Base-by-base conservation (phyloP, 768 basidiomycete genomes). In the Podaxis sp. region DNA sequence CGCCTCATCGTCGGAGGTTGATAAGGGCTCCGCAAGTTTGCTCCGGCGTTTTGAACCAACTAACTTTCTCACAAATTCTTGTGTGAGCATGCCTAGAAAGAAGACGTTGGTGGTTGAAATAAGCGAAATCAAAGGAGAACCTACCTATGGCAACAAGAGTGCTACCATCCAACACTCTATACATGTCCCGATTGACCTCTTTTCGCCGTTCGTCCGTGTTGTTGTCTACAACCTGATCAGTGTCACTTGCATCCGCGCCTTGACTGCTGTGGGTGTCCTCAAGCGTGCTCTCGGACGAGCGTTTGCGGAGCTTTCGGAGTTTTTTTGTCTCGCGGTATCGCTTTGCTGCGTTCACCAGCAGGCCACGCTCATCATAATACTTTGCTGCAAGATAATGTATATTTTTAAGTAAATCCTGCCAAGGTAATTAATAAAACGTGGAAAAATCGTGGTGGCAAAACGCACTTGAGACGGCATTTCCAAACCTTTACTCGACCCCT, bases 121-220 rank as follows among this genome's bases (percentile, higher is more conserved):
- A 4, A 32, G 25, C 28, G 28, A 40, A 14, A 35, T 14, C 5
- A 1, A 50, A 18, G 25, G 25, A 50, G 18, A 21, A 72, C 79
- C 23, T 36, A 90, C 90, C 88, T 63, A 92, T 77, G 2, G 83
- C 88, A 71, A 91, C 76, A 47, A 91, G 77, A 3, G 88, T 87
- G 9, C 87, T 85, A 3, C 90, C 90, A 65, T 90, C 87, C 62
- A 90, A 76, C 2, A 82, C 77, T 66, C 81, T 88, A 69, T 91
- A 91, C 90, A 92, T 91, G 64, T 90, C 87, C 63, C 77, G 73
- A 28, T 72, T 69, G 32, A 75, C 42, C 23, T 37, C 46, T 50
- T 28, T 69, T 61, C 57, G 66, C 61, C 60, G 66, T 40, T 21
- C 66, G 58, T 64, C 64, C 64, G 4, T 59, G 55, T 51, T 55